Conservation (phyloP, 2,329 filamentous ascomycete species). For the Berkeleyomyces basicola region DNA sequence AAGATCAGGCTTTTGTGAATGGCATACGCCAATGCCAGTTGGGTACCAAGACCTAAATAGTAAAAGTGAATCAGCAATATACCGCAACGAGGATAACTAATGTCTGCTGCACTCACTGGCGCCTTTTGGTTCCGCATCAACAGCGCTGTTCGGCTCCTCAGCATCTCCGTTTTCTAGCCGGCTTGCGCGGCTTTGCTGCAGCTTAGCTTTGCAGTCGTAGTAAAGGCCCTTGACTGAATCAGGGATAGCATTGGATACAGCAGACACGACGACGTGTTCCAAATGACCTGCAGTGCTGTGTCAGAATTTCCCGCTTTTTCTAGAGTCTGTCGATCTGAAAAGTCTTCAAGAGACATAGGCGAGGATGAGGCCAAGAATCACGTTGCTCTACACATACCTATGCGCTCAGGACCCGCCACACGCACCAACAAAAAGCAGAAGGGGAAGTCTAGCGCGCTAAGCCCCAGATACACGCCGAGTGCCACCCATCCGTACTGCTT, state of each 20-base stretch:
- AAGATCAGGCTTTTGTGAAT: conserved; percentile 98
- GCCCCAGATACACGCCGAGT: conserved; percentile 70
- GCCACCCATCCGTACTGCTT: conserved; percentile 91
- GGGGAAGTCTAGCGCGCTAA: conserved; percentile 81
- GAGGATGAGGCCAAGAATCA: neutral
- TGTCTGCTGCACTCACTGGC: conserved; percentile 47
- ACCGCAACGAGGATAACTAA: neutral
- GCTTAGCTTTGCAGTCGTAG: conserved; percentile 18
- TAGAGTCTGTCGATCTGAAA: neutral
- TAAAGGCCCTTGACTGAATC: conserved; percentile 27
- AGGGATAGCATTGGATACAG: conserved; percentile 42
- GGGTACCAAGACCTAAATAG: conserved; percentile 47
- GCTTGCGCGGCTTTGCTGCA: conserved; percentile 15
- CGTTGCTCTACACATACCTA: conserved; percentile 35
- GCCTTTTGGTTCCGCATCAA: conserved; percentile 18
- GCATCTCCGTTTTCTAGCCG: conserved; percentile 33
- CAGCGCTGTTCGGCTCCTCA: neutral
- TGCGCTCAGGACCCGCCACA: conserved; percentile 65
- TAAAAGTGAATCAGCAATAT: neutral
- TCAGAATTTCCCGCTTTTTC: neutral
- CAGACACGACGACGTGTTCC: conserved; percentile 51
- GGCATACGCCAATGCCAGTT: conserved; percentile 83
- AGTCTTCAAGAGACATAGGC: too few relatives aligned
- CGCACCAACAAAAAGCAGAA: conserved; percentile 86
- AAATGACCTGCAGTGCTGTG: conserved; percentile 28